Evolutionary conservation across 2,329 filamentous ascomycete genomes (phyloP), one percentile per base, ranked within the genome.

Genomic region (Beauveria brongniartii): DNA sequence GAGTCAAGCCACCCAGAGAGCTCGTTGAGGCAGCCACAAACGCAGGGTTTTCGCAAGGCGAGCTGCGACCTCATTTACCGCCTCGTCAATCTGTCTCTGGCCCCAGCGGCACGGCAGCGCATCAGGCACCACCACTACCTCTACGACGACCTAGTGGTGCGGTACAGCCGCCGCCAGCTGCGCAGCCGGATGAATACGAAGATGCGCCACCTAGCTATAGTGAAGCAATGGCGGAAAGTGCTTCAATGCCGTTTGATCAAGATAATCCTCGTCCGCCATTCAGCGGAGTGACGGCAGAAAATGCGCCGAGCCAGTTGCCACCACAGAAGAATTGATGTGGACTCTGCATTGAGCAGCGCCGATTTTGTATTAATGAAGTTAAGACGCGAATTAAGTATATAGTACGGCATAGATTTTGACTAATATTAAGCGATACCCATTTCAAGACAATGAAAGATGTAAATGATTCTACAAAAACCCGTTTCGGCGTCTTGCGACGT

Each of bases 121-220:
- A 34, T 47, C 67, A 43, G 55, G 64, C 52, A 50, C 65, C 65
- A 24, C 61, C 65, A 9, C 64, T 64, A 43, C 66, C 67, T 40
- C 68, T 70, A 26, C 70, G 69, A 43, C 71, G 70, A 10, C 55
- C 72, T 2, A 69, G 72, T 24, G 82, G 85, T 65, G 78, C 83
- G 3, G 70, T 83, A 8, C 86, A 85, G 63, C 84, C 83, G 18
- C 82, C 84, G 4, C 83, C 85, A 67, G 73, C 86, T 22, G 67
- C 64, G 5, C 69, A 72, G 0, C 71, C 71, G n/a, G 79, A 80
- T 41, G 69, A 72, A 0, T 79, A 83, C 65, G 87, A 91, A 37
- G 91, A 94, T 61, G 90, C 91, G n/a, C 92, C 93, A 20, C 92
- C 92, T 8, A 96, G 91, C 69, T 97, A 97, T 70, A 92, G 96